Percentiles rank a stretch among this genome's conserved stretches.
phyloP scores from a whole-genome alignment of 202 grass and related monocot genomes.

The Eragrostis tef region DNA sequence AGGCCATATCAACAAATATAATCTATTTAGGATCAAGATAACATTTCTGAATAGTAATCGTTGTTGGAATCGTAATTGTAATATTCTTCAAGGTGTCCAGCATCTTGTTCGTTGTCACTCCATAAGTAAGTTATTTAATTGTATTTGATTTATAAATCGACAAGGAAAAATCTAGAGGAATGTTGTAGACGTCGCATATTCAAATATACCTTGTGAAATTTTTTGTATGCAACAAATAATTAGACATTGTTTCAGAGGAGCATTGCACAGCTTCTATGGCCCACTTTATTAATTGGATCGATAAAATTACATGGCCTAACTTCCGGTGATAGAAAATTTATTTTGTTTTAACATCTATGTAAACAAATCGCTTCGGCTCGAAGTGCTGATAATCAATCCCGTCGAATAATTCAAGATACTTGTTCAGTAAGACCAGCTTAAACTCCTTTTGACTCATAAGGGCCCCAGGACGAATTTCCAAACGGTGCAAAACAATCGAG shows the following conservation, averaged over 20 bases:
- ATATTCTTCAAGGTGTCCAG: not conserved
- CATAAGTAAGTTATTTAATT: not conserved
- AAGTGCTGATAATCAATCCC: not conserved
- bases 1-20: not conserved
- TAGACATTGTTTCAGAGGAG: not conserved
- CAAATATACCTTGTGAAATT: not conserved
- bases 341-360: not conserved
- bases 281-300: not conserved
- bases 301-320: conserved; percentile 21
- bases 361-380: not conserved
- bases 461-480: conserved; percentile 1
- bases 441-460: not conserved
- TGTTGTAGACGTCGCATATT: not conserved
- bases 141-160: not conserved
- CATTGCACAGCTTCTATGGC: not conserved
- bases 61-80: not conserved
- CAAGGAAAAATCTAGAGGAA: not conserved
- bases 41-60: not conserved
- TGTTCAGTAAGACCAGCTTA: not conserved
- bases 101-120: not conserved
- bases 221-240: not conserved
- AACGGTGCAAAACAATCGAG: conserved; percentile 16
- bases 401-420: not conserved
- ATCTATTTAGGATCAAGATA: not conserved
- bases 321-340: not conserved